phyloP scores from a whole-genome alignment of 371 early-diverging fungal species.

The Vairimorpha apis region DNA sequence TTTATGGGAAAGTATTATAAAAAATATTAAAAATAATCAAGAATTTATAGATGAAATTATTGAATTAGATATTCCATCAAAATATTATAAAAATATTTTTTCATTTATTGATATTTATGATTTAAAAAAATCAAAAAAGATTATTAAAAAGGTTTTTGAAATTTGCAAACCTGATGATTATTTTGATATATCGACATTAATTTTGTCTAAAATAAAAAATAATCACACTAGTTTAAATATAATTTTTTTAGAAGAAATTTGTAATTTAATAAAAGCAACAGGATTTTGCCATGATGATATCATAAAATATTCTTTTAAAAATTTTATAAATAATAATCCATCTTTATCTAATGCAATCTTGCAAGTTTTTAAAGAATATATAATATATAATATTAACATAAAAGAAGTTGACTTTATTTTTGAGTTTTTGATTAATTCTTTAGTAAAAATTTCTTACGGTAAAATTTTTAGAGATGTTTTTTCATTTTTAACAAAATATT shows the following conservation, averaged over 20 bases:
- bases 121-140: conserved; percentile 81
- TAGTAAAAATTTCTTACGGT: conserved; percentile 73
- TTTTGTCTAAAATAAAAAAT: conserved; percentile 82
- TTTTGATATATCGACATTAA: conserved; percentile 75
- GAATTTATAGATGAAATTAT: conserved; percentile 5
- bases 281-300: conserved; percentile 31
- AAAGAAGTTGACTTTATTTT: background rate
- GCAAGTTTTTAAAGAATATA: too few species aligned
- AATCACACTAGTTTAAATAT: conserved; percentile 62
- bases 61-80: background rate
- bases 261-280: conserved; percentile 20
- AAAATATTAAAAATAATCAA: conserved; percentile 11
- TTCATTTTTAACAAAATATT: conserved; percentile 88
- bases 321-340: conserved; percentile 32
- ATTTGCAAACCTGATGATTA: conserved; percentile 79
- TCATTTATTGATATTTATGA: conserved; percentile 69
- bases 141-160: conserved; percentile 74
- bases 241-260: conserved; percentile 35
- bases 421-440: conserved; percentile 14
- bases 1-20: conserved; percentile 8
- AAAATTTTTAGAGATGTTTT: conserved; percentile 87
- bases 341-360: conserved; percentile 52
- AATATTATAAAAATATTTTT: conserved; percentile 29
- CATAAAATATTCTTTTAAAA: conserved; percentile 4
- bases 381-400: too few species aligned